Base-by-base conservation (phyloP, 495 filamentous ascomycete species). In the Hypoxylon rickii region DNA sequence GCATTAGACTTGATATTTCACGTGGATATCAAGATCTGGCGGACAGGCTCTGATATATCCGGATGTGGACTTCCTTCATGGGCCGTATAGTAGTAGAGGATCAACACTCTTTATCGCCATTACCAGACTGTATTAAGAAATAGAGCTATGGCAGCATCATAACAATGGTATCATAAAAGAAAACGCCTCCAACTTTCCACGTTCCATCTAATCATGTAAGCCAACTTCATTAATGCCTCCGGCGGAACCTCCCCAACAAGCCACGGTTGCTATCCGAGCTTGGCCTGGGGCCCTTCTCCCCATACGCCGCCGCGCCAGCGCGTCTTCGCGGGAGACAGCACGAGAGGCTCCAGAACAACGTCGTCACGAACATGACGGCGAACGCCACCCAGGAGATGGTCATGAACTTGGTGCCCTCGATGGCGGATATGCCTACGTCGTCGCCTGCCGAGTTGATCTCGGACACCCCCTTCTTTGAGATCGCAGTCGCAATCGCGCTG, bases 321-420 rank as follows among this genome's bases (percentile, higher is more conserved):
- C 76, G 3, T 78, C 75, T 29, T 80, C 67, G 44, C 83, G 83
- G 47, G 83, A 78, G 40, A 78, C 72, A 64, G 85, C 44, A 55
- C 36, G 51, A 34, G 5, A 50, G 83, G 61, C 87, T 70, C 49
- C 83, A 73, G 37, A 83, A 73, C 1, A 78, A 66, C 24, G 85
- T 75, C 44, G 86, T 80, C 11, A 79, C 75, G 2, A 80, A 70
- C 42, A 89, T 75, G 8, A 83, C 78, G 0, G 80, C 88, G 13
- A 86, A 77, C 24, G 86, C 82, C 1, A 82, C 78, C 55, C 86
- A 89, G 0, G 86, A 80, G n/a, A 92, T 69, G 17, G 58, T 61
- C 29, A 68, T 64, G 46, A 74, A 72, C 31, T 57, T 65, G 18
- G 22, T 41, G 12, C 76, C 75, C 11, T 61, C 44, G 4, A 56